These are phyloP conservation scores for Eimeria zaria DNA, from an alignment of 169 alveolate genomes.

Conservation along the genomic window DNA sequence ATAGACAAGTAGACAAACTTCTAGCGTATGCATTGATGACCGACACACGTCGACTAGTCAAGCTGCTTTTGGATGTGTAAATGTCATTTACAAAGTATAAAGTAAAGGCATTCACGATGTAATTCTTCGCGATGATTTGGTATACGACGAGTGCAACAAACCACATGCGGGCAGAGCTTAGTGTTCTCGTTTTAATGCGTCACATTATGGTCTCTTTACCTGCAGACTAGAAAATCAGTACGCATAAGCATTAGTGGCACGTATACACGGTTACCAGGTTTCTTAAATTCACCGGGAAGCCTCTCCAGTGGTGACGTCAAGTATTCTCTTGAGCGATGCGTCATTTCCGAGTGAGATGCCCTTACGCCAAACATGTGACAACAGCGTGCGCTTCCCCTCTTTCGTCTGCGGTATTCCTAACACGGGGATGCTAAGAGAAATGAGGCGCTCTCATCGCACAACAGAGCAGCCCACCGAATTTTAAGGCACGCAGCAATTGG, in stretches of 20 bases:
- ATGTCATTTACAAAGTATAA: not conserved
- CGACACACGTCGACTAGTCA: not conserved
- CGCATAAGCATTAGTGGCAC: too few species aligned
- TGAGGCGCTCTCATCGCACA: not conserved
- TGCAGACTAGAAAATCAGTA: too few species aligned
- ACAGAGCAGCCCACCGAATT: not conserved
- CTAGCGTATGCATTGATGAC: not conserved
- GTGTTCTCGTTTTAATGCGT: not conserved
- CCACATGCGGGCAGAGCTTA: not conserved
- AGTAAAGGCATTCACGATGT: not conserved
- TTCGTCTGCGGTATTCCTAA: not conserved
- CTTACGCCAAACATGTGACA: not conserved
- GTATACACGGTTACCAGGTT: too few species aligned
- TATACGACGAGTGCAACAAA: not conserved
- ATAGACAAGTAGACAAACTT: not conserved
- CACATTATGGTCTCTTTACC: not conserved
- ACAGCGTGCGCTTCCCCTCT: not conserved
- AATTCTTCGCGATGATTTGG: not conserved
- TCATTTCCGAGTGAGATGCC: not conserved
- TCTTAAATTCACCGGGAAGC: too few species aligned
- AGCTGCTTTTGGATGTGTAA: not conserved
- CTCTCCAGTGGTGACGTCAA: too few species aligned
- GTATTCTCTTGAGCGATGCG: not conserved
- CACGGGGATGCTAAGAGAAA: not conserved
- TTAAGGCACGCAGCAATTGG: not conserved